These are phyloP conservation scores for Ascochyta rabiei DNA, from an alignment of 2,329 filamentous ascomycete genomes.

Conservation along the genomic window DNA sequence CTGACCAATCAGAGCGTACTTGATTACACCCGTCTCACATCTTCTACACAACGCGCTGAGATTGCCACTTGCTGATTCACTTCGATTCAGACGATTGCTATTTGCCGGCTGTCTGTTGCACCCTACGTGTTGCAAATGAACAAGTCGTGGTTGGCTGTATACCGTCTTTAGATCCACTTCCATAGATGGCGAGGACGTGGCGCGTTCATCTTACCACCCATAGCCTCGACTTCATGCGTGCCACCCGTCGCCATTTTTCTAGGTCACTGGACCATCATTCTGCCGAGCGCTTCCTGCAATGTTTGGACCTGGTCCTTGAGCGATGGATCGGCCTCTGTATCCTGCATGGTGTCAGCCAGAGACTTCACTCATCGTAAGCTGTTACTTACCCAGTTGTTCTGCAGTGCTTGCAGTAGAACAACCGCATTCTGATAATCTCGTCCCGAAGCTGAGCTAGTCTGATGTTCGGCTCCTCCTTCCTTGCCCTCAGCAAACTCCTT, in stretches of 20 bases:
- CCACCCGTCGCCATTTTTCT: not conserved
- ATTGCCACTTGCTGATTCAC: slow-evolving; percentile 35
- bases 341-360: slow-evolving; percentile 26
- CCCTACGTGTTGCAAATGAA: slow-evolving; percentile 6
- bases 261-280: slow-evolving; percentile 25
- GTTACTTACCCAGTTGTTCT: slow-evolving; percentile 41
- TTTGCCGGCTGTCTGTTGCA: slow-evolving; percentile 25
- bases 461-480: slow-evolving; percentile 29
- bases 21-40: slow-evolving; percentile 36
- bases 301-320: slow-evolving; percentile 30
- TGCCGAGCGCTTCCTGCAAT: slow-evolving; percentile 31
- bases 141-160: slow-evolving; percentile 10
- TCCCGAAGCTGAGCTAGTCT: slow-evolving; percentile 28
- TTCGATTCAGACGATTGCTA: slow-evolving; percentile 21
- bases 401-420: slow-evolving; percentile 43
- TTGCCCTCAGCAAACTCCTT: slow-evolving; percentile 41
- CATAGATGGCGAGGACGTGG: slow-evolving; percentile 3
- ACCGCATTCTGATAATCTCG: slow-evolving; percentile 46
- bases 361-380: not conserved
- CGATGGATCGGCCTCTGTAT: slow-evolving; percentile 28
- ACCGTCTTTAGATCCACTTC: slow-evolving; percentile 4
- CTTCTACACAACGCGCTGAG: slow-evolving; percentile 13
- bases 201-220: slow-evolving; percentile 1
- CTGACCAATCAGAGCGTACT: slow-evolving; percentile 36
- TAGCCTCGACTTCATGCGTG: not conserved